A percentile compares a stretch with the other conserved stretches of the same genome.
Evolutionary conservation across 495 filamentous ascomycete species (phyloP).

Genomic region (Geopyxis carbonaria): DNA sequence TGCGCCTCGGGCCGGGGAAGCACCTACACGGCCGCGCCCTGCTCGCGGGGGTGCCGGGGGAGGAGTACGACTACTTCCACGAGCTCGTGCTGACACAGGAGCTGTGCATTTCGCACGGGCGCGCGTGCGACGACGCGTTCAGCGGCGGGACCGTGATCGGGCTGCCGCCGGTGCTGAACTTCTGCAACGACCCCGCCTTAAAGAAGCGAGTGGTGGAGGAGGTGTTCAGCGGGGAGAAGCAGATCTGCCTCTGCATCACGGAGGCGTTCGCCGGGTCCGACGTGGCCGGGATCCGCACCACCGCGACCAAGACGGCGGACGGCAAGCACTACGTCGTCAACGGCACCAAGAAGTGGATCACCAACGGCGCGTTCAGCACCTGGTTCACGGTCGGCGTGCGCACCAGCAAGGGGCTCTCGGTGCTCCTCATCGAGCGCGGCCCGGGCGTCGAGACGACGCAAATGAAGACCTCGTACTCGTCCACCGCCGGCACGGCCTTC

Average conservation of each 20-base stretch:
- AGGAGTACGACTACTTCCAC: conserved; percentile 81
- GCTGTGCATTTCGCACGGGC: conserved; percentile 42
- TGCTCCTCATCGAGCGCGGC: conserved; percentile 55
- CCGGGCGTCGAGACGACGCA: conserved; percentile 39
- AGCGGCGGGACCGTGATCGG: conserved; percentile 67
- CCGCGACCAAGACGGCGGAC: conserved; percentile 43
- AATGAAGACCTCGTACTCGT: conserved; percentile 78
- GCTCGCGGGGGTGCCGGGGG: conserved; percentile 51
- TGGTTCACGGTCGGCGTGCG: conserved; percentile 72
- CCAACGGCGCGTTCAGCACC: conserved; percentile 68
- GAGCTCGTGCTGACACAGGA: conserved; percentile 66
- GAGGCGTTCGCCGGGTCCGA: conserved; percentile 82
- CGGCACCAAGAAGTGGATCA: conserved; percentile 77
- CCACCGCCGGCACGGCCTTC: conserved; percentile 60
- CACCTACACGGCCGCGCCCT: conserved; percentile 56
- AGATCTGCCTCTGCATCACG: conserved; percentile 74
- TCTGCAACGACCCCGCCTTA: conserved; percentile 47
- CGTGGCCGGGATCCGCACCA: conserved; percentile 65
- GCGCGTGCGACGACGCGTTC: conserved; percentile 46
- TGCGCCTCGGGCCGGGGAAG: conserved; percentile 71
- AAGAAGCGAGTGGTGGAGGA: conserved; percentile 51
- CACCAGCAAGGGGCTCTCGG: conserved; percentile 66
- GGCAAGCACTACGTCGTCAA: conserved; percentile 55
- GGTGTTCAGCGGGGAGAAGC: conserved; percentile 64
- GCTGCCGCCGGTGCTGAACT: conserved; percentile 67